Conservation (phyloP, 176 grass and related monocot species). For the Carex parvula region DNA sequence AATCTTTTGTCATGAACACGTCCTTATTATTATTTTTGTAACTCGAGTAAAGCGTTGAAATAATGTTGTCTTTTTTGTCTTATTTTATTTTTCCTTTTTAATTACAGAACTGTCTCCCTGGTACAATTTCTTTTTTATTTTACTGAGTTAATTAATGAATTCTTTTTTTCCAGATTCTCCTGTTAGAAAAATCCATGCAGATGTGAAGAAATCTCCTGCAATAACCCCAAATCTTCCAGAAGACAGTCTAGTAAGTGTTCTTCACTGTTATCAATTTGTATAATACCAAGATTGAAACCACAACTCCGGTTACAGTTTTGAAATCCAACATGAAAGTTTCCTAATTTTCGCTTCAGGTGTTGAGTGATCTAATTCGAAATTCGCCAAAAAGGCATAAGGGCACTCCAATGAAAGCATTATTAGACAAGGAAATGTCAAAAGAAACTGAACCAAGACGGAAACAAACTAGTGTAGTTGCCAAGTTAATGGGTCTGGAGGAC, state of each 20-base stretch:
- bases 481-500: constrained; percentile 96
- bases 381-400: constrained; percentile 44
- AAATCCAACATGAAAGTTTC: not conserved
- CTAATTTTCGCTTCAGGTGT: constrained; percentile 19
- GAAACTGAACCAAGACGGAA: constrained; percentile 60
- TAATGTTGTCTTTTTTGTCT: not conserved
- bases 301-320: not conserved
- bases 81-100: not conserved
- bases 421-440: constrained; percentile 60
- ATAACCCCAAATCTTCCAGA: constrained; percentile 39
- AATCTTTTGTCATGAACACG: too few species aligned
- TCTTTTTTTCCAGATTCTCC: constrained; percentile 47
- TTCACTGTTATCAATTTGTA: not conserved
- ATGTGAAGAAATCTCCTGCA: constrained; percentile 34
- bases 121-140: not conserved
- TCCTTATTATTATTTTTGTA: not conserved
- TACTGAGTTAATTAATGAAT: constrained; percentile 23
- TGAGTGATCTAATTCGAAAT: constrained; percentile 21
- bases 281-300: not conserved
- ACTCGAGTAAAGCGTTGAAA: constrained; percentile 8
- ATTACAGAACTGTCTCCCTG: not conserved
- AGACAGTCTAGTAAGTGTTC: constrained; percentile 46
- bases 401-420: constrained; percentile 52
- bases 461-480: constrained; percentile 62
- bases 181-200: constrained; percentile 35